Base-by-base conservation (phyloP, 2,329 filamentous ascomycete genomes). In the Myrmaecium sp. region DNA sequence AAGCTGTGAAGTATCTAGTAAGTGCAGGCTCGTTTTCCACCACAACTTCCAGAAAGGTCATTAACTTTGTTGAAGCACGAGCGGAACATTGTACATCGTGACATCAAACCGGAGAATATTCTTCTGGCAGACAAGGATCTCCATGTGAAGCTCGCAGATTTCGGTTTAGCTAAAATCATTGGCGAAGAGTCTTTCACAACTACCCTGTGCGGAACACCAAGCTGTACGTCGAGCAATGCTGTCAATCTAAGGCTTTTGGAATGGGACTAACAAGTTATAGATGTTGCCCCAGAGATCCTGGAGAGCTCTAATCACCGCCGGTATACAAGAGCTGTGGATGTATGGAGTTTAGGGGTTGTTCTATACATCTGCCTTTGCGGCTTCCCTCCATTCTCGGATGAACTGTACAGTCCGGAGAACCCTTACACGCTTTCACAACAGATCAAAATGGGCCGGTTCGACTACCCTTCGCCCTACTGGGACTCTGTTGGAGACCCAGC, bases 51-150 rank as follows among this genome's bases (percentile, higher is more conserved):
- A 14, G 13, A 5, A 15, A 26, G 9, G 16, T 21, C n/a, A 4
- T 15, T 23, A 8, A 13, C 11, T 28, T 22, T 6, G 17, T 18
- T 31, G 17, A 33, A 94, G 86, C 89, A 98, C 48, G 89, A 95
- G 33, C 79, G 89, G 35, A 91, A 89, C 42, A 92, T 98, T 49
- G 84, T 95, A 4, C 89, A 98, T 50, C 77, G 89, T 31, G 89
- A 98, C 42, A 94, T 98, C 55, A 95, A 94, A 52, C 86, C 84
- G 0, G 86, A 95, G 47, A 95, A 95, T 43, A 95, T 98, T 17
- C 58, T 98, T 6, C 59, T 98, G 18, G 72, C 77, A 4, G 82
- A 94, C 52, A 82, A 81, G 43, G 66, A 89, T 17, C 57, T 94
- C 15, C 74, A 74, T 32, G 75, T 93, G 36, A 98, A 98, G 55